Evolutionary conservation across 2,329 filamentous ascomycete genomes (phyloP), one percentile per base, ranked within the genome.

Genomic region (Colletotrichum karsti): DNA sequence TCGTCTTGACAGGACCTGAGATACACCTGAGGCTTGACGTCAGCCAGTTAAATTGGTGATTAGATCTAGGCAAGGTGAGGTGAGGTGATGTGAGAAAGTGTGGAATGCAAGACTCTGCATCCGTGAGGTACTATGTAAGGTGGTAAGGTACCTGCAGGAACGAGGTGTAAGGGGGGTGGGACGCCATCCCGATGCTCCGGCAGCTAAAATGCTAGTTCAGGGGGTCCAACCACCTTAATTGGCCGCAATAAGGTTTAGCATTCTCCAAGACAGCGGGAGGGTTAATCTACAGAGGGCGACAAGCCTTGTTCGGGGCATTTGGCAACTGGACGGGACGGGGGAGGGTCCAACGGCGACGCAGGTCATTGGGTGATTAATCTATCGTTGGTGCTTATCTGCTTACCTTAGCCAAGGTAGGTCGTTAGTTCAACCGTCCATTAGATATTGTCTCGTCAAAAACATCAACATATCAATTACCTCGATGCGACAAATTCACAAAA

Each of bases 161-260:
- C 46, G 22, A 50, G 30, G 42, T 9, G 22, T 7, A 22, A 41
- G 30, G 20, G 24, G 9, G 48, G 30, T 37, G 60, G 46, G 39
- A 54, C 65, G 35, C 60, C 53, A 59, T 53, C 53, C 39, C 46
- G 46, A 58, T 44, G 60, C 65, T 54, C 54, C 60, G 65, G 65
- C 65, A 53, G 65, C 60, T 67, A 46, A 64, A 41, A 64, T 39
- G 60, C 63, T 44, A 57, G 46, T 56, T 54, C 64, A 64, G 54
- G 65, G 58, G 37, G 44, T 54, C 46, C 54, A 26, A 59, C 60
- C 44, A 64, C 42, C 53, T 64, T 67, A 58, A 67, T 64, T 67
- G 65, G 60, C 53, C 8, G 24, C 30, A 42, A 33, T 65, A 67
- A 67, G 60, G 60, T 65, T 67, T 67, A 67, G 65, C 46, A 64